A percentile compares a stretch with the other conserved stretches of the same genome.
phyloP scores from a whole-genome alignment of 805 yeast genomes.

The Metschnikowia sp. region DNA sequence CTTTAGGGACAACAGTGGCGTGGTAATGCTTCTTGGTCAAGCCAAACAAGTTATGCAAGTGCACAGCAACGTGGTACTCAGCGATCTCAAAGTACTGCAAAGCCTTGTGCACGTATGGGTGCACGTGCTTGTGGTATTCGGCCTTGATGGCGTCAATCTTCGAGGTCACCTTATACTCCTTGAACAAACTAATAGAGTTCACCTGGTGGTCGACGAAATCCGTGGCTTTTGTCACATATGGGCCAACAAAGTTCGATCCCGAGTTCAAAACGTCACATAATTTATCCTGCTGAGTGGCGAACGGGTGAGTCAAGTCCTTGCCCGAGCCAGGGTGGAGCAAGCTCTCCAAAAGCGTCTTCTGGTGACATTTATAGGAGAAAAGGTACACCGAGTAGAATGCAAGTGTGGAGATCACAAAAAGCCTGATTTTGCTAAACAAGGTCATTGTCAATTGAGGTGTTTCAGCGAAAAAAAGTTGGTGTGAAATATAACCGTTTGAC shows the following conservation, averaged over 20 bases:
- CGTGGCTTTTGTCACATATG: conserved; percentile 27
- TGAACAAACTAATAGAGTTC: conserved; percentile 34
- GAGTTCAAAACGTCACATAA: conserved; percentile 32
- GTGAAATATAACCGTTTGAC: neutral
- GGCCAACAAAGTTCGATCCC: conserved; percentile 27
- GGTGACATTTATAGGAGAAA: conserved; percentile 38
- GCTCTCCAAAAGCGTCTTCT: conserved; percentile 26
- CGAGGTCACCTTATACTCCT: conserved; percentile 29
- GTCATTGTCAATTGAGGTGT: conserved; percentile 9
- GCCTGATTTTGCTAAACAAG: conserved; percentile 19
- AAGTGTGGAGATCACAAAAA: conserved; percentile 22
- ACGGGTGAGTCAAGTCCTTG: conserved; percentile 35
- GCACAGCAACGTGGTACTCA: conserved; percentile 31
- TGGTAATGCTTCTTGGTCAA: conserved; percentile 19
- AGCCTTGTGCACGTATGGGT: conserved; percentile 31
- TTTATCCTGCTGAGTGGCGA: conserved; percentile 32
- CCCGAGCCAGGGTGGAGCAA: conserved; percentile 21
- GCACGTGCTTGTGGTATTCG: conserved; percentile 23
- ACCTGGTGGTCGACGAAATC: conserved; percentile 35
- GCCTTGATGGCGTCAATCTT: conserved; percentile 24
- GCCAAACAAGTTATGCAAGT: conserved; percentile 19
- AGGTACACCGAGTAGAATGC: conserved; percentile 36
- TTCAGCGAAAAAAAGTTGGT: neutral
- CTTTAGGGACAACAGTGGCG: conserved; percentile 19
- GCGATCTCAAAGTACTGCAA: conserved; percentile 32